phyloP scores from a whole-genome alignment of 1,139 yeast species.

The Yamadazyma blattariae region DNA sequence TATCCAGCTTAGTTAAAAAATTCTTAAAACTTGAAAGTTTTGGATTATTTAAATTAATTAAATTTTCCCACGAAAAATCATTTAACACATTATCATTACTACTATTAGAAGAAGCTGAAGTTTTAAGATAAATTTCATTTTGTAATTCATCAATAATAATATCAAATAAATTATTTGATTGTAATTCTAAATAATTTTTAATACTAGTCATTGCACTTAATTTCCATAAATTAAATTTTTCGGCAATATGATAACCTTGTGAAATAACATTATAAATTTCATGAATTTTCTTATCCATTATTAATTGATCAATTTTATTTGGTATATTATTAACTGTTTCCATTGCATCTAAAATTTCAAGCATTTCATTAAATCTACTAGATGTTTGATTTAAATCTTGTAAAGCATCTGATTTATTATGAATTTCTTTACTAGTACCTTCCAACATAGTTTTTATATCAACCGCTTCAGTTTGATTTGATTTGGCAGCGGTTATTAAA shows the following conservation, averaged over 20 bases:
- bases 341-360: conserved; percentile 70
- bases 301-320: conserved; percentile 58
- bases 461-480: conserved; percentile 54
- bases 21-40: conserved; percentile 37
- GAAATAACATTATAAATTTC: conserved; percentile 66
- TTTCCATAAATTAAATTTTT: conserved; percentile 58
- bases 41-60: conserved; percentile 26
- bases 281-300: conserved; percentile 65
- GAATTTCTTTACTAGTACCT: conserved; percentile 49
- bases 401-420: conserved; percentile 53
- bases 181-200: conserved; percentile 57
- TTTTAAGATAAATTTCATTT: conserved; percentile 66
- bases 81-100: conserved; percentile 4
- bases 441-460: conserved; percentile 52
- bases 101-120: conserved; percentile 8
- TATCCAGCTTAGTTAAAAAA: conserved; percentile 37
- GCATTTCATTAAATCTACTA: conserved; percentile 61
- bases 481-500: conserved; percentile 52
- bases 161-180: conserved; percentile 65
- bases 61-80: conserved; percentile 25
- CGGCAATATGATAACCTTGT: conserved; percentile 54
- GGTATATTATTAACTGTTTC: conserved; percentile 61
- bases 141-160: conserved; percentile 75
- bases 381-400: conserved; percentile 66
- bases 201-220: conserved; percentile 59